These are phyloP conservation scores for Gomphus bonarii DNA, from an alignment of 1,284 basidiomycete species.

Conservation along the genomic window DNA sequence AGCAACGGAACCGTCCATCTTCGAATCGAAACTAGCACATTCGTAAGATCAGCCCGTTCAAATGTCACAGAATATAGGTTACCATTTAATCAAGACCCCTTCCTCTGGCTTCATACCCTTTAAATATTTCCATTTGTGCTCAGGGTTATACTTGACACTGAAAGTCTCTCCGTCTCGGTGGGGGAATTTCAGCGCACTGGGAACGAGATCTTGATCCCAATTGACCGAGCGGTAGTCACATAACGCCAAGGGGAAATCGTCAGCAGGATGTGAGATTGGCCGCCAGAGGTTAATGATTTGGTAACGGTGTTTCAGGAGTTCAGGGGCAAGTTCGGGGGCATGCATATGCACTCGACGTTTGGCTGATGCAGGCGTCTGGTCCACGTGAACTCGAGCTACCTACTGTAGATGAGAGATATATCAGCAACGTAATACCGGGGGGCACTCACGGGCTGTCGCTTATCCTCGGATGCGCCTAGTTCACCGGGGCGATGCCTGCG, in stretches of 20 bases:
- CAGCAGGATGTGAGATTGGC: constrained; percentile 38
- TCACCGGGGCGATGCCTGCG: constrained; percentile 33
- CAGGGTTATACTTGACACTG: constrained; percentile 39
- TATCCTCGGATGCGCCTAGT: constrained; percentile 29
- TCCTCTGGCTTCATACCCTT: constrained; percentile 54
- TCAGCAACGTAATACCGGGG: background rate
- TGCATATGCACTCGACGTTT: constrained; percentile 41
- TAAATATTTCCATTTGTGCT: constrained; percentile 57
- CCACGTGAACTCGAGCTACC: constrained; percentile 35
- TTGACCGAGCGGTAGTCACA: constrained; percentile 37
- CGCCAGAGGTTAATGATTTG: constrained; percentile 71
- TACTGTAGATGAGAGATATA: background rate
- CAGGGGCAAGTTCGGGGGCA: constrained; percentile 37
- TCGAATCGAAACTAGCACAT: constrained; percentile 37
- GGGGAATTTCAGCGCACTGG: constrained; percentile 39
- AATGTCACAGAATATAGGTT: constrained; percentile 16
- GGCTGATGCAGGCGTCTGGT: constrained; percentile 41
- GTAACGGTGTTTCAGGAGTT: constrained; percentile 36
- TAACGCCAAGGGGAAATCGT: constrained; percentile 26
- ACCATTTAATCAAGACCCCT: constrained; percentile 60
- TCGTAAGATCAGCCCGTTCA: background rate
- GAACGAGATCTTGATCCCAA: constrained; percentile 33
- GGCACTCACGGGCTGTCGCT: constrained; percentile 35
- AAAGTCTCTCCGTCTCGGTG: constrained; percentile 50
- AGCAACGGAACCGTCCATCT: constrained; percentile 40